phyloP scores from a whole-genome alignment of 2,329 filamentous ascomycete species.

The Dendryphion nanum region DNA sequence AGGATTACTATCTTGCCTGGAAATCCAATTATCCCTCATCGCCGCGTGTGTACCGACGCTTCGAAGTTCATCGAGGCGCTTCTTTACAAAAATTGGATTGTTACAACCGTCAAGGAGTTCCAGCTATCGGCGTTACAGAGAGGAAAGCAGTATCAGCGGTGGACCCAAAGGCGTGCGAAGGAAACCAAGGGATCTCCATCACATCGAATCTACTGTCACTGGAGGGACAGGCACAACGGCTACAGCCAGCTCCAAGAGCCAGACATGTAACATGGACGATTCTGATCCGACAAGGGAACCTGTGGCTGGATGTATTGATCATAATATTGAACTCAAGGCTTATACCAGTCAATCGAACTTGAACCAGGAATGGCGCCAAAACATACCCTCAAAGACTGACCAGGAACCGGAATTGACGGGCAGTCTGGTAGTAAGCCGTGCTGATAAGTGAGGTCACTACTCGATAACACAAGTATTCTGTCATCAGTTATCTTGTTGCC shows the following conservation, averaged over 20 bases:
- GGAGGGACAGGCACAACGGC: neutral
- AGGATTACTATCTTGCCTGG: constrained; percentile 8
- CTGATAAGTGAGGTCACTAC: too few relatives aligned
- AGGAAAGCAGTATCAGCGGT: constrained; percentile 8
- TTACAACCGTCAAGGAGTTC: neutral
- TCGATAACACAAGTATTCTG: too few relatives aligned
- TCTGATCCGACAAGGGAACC: constrained; percentile 2
- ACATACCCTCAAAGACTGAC: too few relatives aligned
- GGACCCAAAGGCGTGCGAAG: constrained; percentile 3
- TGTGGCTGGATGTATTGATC: constrained; percentile 7
- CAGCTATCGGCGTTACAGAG: constrained; percentile 4
- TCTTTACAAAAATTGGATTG: constrained; percentile 5
- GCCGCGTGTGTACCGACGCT: constrained; percentile 14
- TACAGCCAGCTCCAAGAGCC: neutral
- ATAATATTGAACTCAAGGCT: constrained; percentile 1
- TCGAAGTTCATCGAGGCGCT: constrained; percentile 6
- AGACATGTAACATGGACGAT: constrained; percentile 1
- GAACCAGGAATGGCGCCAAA: neutral
- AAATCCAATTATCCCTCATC: constrained; percentile 10
- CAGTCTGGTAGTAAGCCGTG: too few relatives aligned
- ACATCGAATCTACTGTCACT: neutral
- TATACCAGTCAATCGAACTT: constrained; percentile 3
- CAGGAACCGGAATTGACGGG: too few relatives aligned
- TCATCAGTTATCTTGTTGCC: too few relatives aligned
- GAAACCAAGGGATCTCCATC: constrained; percentile 1